phyloP scores from a whole-genome alignment of 2,329 filamentous ascomycete species.

The Diaporthe australafricana region DNA sequence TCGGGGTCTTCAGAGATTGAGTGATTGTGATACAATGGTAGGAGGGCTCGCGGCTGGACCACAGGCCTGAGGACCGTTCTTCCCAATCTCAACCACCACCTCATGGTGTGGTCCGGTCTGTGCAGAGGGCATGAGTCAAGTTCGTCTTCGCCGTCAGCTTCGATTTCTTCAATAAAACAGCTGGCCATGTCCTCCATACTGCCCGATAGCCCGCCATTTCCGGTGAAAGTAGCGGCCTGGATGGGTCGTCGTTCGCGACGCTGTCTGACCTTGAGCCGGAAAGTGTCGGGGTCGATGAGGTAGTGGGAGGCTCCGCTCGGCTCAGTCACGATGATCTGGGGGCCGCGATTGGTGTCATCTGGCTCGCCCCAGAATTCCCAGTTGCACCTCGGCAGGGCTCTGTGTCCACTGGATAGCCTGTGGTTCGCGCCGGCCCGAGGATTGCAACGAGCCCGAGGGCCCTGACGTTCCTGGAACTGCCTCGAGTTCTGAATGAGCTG shows the following conservation, averaged over 20 bases:
- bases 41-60: not conserved
- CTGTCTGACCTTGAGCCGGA: slow-evolving; percentile 8
- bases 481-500: not conserved
- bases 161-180: not conserved
- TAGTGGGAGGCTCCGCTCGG: slow-evolving; percentile 23
- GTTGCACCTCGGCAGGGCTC: slow-evolving; percentile 6
- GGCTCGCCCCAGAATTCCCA: slow-evolving; percentile 28
- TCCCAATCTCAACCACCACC: slow-evolving; percentile 24
- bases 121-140: not conserved
- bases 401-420: not conserved
- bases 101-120: not conserved
- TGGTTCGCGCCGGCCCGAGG: not conserved
- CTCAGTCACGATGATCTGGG: slow-evolving; percentile 33
- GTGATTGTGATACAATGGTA: not conserved
- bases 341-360: slow-evolving; percentile 30
- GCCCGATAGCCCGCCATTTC: not conserved
- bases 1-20: not conserved
- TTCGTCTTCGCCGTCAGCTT: not conserved
- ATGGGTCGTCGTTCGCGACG: not conserved
- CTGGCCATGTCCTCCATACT: not conserved
- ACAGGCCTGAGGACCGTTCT: not conserved
- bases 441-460: not conserved
- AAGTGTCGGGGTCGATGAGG: slow-evolving; percentile 20
- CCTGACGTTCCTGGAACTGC: not conserved
- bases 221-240: not conserved